These are phyloP conservation scores for Penicillium sp. DNA, from an alignment of 2,329 filamentous ascomycete genomes.

Conservation along the genomic window DNA sequence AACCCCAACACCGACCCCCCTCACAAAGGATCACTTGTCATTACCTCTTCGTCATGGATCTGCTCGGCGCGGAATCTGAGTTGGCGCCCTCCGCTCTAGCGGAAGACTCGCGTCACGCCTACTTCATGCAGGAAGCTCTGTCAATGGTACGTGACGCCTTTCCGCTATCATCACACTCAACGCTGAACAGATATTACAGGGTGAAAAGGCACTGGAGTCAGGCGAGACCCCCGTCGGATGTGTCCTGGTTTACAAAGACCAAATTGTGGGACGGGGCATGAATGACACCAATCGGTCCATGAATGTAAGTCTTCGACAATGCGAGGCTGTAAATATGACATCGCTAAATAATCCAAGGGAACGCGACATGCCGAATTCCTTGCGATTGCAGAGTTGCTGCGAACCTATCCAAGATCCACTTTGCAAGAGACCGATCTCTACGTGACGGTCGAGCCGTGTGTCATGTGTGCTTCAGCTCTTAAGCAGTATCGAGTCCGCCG, in stretches of 20 bases:
- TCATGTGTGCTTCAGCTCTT: conserved; percentile 95
- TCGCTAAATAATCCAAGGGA: conserved; percentile 59
- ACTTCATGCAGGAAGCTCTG: conserved; percentile 82
- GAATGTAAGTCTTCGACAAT: conserved; percentile 47
- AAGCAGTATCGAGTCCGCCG: conserved; percentile 82
- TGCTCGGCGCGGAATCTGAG: not conserved
- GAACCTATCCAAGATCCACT: conserved; percentile 64
- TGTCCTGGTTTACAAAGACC: conserved; percentile 77
- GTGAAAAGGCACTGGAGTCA: conserved; percentile 74
- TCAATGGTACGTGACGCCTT: conserved; percentile 63
- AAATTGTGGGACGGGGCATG: conserved; percentile 85
- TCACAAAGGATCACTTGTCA: not conserved
- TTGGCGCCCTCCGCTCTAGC: conserved; percentile 6
- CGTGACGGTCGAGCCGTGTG: conserved; percentile 96
- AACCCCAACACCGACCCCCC: not conserved
- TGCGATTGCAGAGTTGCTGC: conserved; percentile 67
- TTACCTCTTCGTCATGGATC: not conserved
- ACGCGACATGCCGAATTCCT: conserved; percentile 96
- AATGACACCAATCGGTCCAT: conserved; percentile 93
- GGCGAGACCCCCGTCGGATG: conserved; percentile 97
- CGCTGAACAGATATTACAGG: conserved; percentile 51
- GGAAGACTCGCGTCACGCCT: conserved; percentile 44
- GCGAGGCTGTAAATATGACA: not conserved
- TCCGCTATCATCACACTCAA: not conserved
- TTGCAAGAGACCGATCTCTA: conserved; percentile 78